Percentiles rank a stretch among this genome's conserved stretches.
Conservation (phyloP, 306 rosid species). For the Malus orientalis region DNA sequence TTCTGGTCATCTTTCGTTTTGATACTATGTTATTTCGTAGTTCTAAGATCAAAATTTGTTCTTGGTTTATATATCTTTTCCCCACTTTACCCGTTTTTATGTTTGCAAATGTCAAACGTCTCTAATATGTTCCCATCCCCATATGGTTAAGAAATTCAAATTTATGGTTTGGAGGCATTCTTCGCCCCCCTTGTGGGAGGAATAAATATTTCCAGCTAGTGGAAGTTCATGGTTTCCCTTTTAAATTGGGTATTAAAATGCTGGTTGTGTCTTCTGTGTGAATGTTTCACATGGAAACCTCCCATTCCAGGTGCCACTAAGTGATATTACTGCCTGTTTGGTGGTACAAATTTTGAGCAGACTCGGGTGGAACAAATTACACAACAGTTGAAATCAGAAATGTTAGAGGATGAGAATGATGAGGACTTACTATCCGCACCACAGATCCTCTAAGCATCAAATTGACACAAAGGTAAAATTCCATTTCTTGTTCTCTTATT, state of each 20-base stretch:
- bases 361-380: slow-evolving; percentile 83
- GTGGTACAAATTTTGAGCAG: slow-evolving; percentile 59
- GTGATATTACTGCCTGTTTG: slow-evolving; percentile 54
- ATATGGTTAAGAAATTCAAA: background rate
- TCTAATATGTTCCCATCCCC: background rate
- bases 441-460: slow-evolving; percentile 24
- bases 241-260: slow-evolving; percentile 24
- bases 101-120: background rate
- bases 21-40: background rate
- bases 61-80: background rate
- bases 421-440: slow-evolving; percentile 25
- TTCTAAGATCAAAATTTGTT: background rate
- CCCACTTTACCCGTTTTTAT: background rate
- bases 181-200: slow-evolving; percentile 6
- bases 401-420: slow-evolving; percentile 26
- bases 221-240: slow-evolving; percentile 26
- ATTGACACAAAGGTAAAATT: slow-evolving; percentile 43
- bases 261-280: slow-evolving; percentile 31
- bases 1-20: background rate
- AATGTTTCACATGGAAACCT: slow-evolving; percentile 34
- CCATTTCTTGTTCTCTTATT: slow-evolving; percentile 6
- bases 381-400: slow-evolving; percentile 47
- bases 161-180: slow-evolving; percentile 2
- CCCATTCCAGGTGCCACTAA: slow-evolving; percentile 41
- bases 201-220: slow-evolving; percentile 18